phyloP scores from a whole-genome alignment of 1,284 basidiomycete species.

The Leccinum fuscescens region DNA sequence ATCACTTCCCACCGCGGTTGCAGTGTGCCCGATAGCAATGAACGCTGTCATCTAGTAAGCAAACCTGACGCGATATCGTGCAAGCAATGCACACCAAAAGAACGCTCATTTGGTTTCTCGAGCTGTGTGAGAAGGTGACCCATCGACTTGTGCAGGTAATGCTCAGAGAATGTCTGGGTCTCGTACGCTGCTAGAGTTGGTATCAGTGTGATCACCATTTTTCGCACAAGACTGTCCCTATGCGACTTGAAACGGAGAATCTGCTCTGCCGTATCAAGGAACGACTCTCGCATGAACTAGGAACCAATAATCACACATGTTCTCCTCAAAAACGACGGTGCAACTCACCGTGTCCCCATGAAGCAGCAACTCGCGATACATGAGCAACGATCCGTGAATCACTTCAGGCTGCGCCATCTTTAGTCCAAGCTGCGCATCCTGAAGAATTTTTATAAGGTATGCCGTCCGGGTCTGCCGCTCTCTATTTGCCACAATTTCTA shows the following conservation, averaged over 20 bases:
- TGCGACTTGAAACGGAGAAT: conserved; percentile 89
- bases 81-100: conserved; percentile 60
- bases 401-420: conserved; percentile 80
- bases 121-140: conserved; percentile 85
- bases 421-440: conserved; percentile 87
- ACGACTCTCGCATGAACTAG: conserved; percentile 93
- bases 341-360: conserved; percentile 87
- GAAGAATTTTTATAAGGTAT: conserved; percentile 76
- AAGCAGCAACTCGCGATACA: conserved; percentile 88
- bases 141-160: conserved; percentile 91
- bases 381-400: conserved; percentile 91
- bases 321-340: background rate
- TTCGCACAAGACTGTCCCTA: conserved; percentile 83
- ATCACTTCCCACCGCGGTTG: conserved; percentile 86
- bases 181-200: conserved; percentile 94
- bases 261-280: conserved; percentile 86
- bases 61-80: background rate
- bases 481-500: conserved; percentile 79
- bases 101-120: conserved; percentile 86
- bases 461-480: conserved; percentile 68
- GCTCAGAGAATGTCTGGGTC: conserved; percentile 85
- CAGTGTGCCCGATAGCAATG: conserved; percentile 95
- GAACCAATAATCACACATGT: background rate
- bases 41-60: conserved; percentile 59
- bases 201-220: conserved; percentile 92